Evolutionary conservation across 2,329 filamentous ascomycete genomes (phyloP).

Genomic region (Colletotrichum navitas): DNA sequence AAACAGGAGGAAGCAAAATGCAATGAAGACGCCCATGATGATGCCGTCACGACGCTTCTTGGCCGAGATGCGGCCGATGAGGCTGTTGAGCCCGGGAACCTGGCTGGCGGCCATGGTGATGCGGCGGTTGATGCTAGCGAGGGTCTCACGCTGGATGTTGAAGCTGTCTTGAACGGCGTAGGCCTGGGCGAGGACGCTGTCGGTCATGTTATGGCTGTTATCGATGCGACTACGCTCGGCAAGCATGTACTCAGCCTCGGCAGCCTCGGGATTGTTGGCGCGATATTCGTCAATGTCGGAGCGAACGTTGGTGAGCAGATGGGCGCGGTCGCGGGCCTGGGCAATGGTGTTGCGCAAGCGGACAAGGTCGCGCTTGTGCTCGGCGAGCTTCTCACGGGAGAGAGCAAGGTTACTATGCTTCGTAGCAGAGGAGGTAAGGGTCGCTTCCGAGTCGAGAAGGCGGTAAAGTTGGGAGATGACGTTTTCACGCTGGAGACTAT

Average conservation of each 20-base stretch:
- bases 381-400: constrained; percentile 88
- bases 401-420: constrained; percentile 96
- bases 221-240: constrained; percentile 89
- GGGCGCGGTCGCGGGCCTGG: constrained; percentile 86
- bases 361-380: constrained; percentile 85
- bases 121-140: constrained; percentile 88
- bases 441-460: constrained; percentile 91
- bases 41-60: constrained; percentile 96
- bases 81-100: constrained; percentile 90
- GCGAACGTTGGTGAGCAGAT: constrained; percentile 90
- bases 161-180: constrained; percentile 98
- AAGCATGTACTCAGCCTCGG: constrained; percentile 97
- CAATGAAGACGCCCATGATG: constrained; percentile 92
- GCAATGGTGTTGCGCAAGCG: constrained; percentile 80
- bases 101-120: constrained; percentile 92
- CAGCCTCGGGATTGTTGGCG: constrained; percentile 81
- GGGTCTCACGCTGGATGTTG: constrained; percentile 84
- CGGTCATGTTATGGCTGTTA: constrained; percentile 88
- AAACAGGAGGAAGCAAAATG: constrained; percentile 89
- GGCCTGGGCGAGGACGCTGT: constrained; percentile 92
- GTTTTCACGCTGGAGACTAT: constrained; percentile 75
- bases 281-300: constrained; percentile 93
- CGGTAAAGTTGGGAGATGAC: constrained; percentile 86
- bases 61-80: constrained; percentile 92
- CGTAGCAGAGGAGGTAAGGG: constrained; percentile 88